Evolutionary conservation across 2,329 filamentous ascomycete species (phyloP), one percentile per base, ranked within the genome.

Genomic region (Colletotrichum liaoningense): DNA sequence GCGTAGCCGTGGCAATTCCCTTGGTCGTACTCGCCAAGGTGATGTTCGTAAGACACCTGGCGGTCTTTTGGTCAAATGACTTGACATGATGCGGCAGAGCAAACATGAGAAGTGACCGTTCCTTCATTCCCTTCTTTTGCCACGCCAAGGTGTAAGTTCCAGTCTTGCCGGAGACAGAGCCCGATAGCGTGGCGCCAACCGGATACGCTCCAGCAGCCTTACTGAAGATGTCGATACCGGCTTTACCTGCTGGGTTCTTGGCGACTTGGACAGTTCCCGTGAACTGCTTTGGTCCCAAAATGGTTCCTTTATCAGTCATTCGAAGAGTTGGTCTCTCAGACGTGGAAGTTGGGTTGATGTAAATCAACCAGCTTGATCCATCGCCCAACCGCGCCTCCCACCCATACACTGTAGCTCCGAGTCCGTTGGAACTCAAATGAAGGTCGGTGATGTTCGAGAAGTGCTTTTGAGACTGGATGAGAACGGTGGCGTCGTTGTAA

Each of bases 241-340:
- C 87, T 87, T 52, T 84, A 83, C 33, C 84, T 82, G 46, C 52
- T 3, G 92, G 90, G 58, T 93, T 88, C 80, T 95, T 96, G 1
- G 93, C 90, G n/a, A 97, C 85, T 78, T 97, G 94, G n/a, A 97
- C 88, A 0, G 88, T 88, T 9, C 95, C 94, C 58, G 87, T 88
- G 82, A 94, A 97, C 2, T 24, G 42, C 0, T 9, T 1, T 11
- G 70, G 67, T 1, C 70, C 70, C 4, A 56, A 5, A 12, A 73
- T 24, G 2, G 66, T 69, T 4, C 55, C 22, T 1, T 60, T 65
- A 19, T 65, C 42, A 1, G 19, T 22, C 55, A 73, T 55, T 1
- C 11, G 24, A 5, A 73, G 66, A 4, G 14, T 30, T 1, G 87
- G 87, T 1, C 83, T 83, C 14, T 87, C 87, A 1, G 92, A 91